Evolutionary conservation across 1,284 basidiomycete genomes (phyloP), one percentile per base, ranked within the genome.

Genomic region (Naganishia sp.): DNA sequence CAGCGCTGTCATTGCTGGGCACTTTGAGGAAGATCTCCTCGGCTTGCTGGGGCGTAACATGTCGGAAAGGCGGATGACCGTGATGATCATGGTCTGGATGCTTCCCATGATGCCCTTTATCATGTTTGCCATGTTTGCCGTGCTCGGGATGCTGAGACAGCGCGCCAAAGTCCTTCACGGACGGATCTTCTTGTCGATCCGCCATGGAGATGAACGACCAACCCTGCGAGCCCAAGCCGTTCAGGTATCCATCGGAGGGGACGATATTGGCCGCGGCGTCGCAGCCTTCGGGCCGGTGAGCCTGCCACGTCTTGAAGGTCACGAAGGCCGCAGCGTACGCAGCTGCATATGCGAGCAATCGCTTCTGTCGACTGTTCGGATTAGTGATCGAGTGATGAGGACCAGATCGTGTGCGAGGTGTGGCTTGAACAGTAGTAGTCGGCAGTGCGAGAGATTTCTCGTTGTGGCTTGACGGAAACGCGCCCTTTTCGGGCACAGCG

Each of bases 11-110:
- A 66, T 79, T 79, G 64, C 68, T 74, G 2, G 79, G 79, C 0
- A 79, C 74, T 6, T 65, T 57, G 17, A 80, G 69, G 68, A 76
- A 80, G 56, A 79, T 72, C 62, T 76, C 68, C 69, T 80, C 79
- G 2, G 78, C 79, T 46, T 66, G 47, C 53, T 74, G 68, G 28
- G 77, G 77, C 0, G 72, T 47, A 35, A 67, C 49, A 31, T 53
- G 54, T 4, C 31, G 62, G 31, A 49, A 32, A 49, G 49, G 55
- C 39, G 51, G 42, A 35, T 49, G 35, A 39, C 51, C 52, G 13
- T 61, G 55, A 57, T 42, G 54, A 39, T 45, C 32, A 45, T 56
- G 62, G 0, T 18, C 52, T 11, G 11, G 50, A 15, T 65, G 47
- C 10, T 51, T 39, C 23, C 47, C 47, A 13, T 39, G 35, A 9